A percentile compares a stretch with the other conserved stretches of the same genome.
These are phyloP conservation scores for Echites panduratus DNA, from an alignment of 257 asterid species.

Conservation along the genomic window DNA sequence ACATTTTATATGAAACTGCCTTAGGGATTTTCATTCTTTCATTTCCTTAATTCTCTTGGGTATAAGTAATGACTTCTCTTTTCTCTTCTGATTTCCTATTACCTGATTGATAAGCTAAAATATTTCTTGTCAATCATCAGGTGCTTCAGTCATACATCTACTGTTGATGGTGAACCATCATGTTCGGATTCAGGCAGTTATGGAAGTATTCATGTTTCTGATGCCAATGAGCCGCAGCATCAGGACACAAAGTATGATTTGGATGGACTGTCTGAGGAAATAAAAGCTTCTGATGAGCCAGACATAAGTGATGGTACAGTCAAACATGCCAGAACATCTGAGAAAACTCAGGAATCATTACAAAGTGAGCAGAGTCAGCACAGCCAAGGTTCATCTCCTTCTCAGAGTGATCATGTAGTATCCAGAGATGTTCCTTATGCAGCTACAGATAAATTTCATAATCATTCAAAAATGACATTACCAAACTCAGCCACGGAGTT, in stretches of 20 bases:
- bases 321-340: slow-evolving; percentile 18
- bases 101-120: background rate
- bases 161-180: slow-evolving; percentile 18
- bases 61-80: slow-evolving; percentile 3
- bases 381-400: slow-evolving; percentile 28
- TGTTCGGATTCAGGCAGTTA: slow-evolving; percentile 29
- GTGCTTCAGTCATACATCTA: slow-evolving; percentile 25
- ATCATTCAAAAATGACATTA: slow-evolving; percentile 18
- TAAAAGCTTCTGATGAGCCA: slow-evolving; percentile 26
- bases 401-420: slow-evolving; percentile 22
- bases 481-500: slow-evolving; percentile 18
- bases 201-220: slow-evolving; percentile 38
- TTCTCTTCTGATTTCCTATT: slow-evolving; percentile 2
- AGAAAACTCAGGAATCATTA: slow-evolving; percentile 30
- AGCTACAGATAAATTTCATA: slow-evolving; percentile 17
- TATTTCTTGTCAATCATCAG: slow-evolving; percentile 3
- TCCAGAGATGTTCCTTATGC: slow-evolving; percentile 19
- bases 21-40: background rate
- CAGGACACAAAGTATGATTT: slow-evolving; percentile 28
- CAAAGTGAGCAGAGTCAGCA: slow-evolving; percentile 25
- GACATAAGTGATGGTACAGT: slow-evolving; percentile 20
- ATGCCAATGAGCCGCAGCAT: slow-evolving; percentile 31
- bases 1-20: background rate
- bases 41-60: background rate
- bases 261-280: slow-evolving; percentile 31